Percentiles rank a stretch among this genome's conserved stretches.
These are phyloP conservation scores for Tylopilus balloui DNA, from an alignment of 768 basidiomycete genomes.

Conservation along the genomic window DNA sequence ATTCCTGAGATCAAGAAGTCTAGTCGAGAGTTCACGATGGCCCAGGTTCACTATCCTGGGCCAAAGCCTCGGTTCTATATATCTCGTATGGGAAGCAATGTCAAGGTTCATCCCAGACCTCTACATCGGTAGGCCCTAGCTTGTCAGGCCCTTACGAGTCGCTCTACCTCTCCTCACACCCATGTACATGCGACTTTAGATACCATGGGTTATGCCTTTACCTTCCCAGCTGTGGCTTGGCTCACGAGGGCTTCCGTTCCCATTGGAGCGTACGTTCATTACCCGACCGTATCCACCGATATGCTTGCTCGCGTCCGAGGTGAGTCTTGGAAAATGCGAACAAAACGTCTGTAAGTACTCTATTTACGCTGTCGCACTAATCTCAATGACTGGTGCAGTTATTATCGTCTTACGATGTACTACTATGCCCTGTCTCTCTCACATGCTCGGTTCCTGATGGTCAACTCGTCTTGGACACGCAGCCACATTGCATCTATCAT, in stretches of 20 bases:
- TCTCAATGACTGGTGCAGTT: conserved; percentile 41
- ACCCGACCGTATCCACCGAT: conserved; percentile 91
- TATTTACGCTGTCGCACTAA: not conserved
- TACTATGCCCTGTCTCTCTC: conserved; percentile 75
- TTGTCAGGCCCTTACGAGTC: not conserved
- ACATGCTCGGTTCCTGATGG: conserved; percentile 76
- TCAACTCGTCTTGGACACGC: conserved; percentile 94
- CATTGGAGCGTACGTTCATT: conserved; percentile 91
- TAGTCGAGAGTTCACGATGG: conserved; percentile 84
- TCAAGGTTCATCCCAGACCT: conserved; percentile 77
- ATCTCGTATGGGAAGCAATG: conserved; percentile 81
- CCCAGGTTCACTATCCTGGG: conserved; percentile 87
- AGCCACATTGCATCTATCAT: conserved; percentile 77
- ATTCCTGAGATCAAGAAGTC: conserved; percentile 62
- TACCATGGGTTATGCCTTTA: conserved; percentile 98
- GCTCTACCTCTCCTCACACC: conserved; percentile 5
- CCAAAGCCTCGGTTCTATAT: conserved; percentile 85
- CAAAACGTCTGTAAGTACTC: conserved; percentile 26
- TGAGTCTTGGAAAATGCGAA: conserved; percentile 24
- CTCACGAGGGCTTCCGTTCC: conserved; percentile 54
- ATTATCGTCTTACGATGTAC: conserved; percentile 85
- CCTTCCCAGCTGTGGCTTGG: conserved; percentile 70
- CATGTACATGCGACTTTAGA: conserved; percentile 45
- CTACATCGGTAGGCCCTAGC: conserved; percentile 65
- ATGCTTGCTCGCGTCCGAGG: conserved; percentile 78